Conservation (phyloP, 2,329 filamentous ascomycete species). For the Cercospora nicotianae region DNA sequence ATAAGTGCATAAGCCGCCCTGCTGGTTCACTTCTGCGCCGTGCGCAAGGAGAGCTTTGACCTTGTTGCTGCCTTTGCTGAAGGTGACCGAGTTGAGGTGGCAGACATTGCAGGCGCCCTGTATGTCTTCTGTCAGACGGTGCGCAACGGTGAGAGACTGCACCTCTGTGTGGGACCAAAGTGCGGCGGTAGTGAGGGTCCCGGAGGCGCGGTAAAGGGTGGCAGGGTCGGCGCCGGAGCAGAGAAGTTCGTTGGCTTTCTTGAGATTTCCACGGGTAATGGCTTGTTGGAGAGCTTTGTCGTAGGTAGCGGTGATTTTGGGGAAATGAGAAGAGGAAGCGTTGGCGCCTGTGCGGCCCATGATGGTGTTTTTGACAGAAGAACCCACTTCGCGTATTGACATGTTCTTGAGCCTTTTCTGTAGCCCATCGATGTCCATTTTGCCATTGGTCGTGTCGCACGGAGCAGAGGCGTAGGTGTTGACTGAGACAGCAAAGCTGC, state of each 20-base stretch:
- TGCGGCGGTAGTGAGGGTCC: constrained; percentile 21
- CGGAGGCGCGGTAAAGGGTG: constrained; percentile 16
- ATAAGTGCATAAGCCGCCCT: constrained; percentile 26
- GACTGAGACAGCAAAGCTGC: constrained; percentile 30
- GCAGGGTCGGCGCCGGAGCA: constrained; percentile 20
- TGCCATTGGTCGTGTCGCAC: constrained; percentile 29
- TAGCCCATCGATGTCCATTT: constrained; percentile 31
- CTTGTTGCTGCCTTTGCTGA: constrained; percentile 23
- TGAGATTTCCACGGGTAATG: constrained; percentile 21
- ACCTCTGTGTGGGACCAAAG: constrained; percentile 25
- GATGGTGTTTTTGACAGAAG: constrained; percentile 15
- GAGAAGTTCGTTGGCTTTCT: constrained; percentile 24
- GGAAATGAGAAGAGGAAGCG: not conserved
- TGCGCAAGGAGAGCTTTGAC: constrained; percentile 31
- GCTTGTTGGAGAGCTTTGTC: constrained; percentile 25
- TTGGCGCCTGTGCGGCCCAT: constrained; percentile 2
- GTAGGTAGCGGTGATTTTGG: constrained; percentile 16
- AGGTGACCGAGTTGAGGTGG: constrained; percentile 19
- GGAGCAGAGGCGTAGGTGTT: constrained; percentile 33
- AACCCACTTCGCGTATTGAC: constrained; percentile 27
- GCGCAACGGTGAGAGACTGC: constrained; percentile 22
- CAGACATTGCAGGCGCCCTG: constrained; percentile 24
- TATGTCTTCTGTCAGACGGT: constrained; percentile 24
- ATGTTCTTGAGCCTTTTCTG: constrained; percentile 28
- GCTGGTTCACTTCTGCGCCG: constrained; percentile 29